These are phyloP conservation scores for Nakazawaea ishiwadae DNA, from an alignment of 805 yeast species.

Conservation along the genomic window DNA sequence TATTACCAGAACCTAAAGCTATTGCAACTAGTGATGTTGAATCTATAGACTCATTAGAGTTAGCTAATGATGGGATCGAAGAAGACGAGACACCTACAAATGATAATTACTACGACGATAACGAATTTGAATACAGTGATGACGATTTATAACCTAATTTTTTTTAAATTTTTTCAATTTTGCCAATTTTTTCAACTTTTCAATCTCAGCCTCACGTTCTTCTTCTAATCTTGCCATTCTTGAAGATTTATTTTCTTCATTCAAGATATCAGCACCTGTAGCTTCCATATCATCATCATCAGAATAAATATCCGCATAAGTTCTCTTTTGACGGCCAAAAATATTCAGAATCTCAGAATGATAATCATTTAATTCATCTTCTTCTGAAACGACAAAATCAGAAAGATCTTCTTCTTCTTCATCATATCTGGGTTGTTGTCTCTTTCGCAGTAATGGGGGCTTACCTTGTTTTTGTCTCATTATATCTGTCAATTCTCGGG, in stretches of 20 bases:
- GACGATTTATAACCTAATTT: slow-evolving; percentile 11
- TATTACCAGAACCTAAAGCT: not conserved
- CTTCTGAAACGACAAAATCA: slow-evolving; percentile 50
- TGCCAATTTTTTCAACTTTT: slow-evolving; percentile 41
- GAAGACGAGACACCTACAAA: slow-evolving; percentile 7
- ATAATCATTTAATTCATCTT: slow-evolving; percentile 33
- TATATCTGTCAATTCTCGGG: not conserved
- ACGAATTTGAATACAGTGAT: slow-evolving; percentile 42
- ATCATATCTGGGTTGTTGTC: slow-evolving; percentile 21
- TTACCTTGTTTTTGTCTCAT: not conserved
- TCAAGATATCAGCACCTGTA: slow-evolving; percentile 81
- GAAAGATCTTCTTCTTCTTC: slow-evolving; percentile 35
- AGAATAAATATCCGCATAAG: slow-evolving; percentile 40
- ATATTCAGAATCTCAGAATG: slow-evolving; percentile 84
- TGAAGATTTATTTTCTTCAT: slow-evolving; percentile 72
- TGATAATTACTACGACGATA: slow-evolving; percentile 25
- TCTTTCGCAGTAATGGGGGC: not conserved
- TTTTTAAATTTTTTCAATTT: slow-evolving; percentile 34
- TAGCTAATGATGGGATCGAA: slow-evolving; percentile 6
- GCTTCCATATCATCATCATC: slow-evolving; percentile 87
- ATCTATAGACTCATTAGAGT: slow-evolving; percentile 10
- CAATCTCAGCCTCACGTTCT: slow-evolving; percentile 57
- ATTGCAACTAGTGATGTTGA: slow-evolving; percentile 9
- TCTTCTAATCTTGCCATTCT: slow-evolving; percentile 75
- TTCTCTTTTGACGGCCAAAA: slow-evolving; percentile 55